Evolutionary conservation across 1,139 yeast genomes (phyloP).

Genomic region (Scheffersomyces cryptocercus): DNA sequence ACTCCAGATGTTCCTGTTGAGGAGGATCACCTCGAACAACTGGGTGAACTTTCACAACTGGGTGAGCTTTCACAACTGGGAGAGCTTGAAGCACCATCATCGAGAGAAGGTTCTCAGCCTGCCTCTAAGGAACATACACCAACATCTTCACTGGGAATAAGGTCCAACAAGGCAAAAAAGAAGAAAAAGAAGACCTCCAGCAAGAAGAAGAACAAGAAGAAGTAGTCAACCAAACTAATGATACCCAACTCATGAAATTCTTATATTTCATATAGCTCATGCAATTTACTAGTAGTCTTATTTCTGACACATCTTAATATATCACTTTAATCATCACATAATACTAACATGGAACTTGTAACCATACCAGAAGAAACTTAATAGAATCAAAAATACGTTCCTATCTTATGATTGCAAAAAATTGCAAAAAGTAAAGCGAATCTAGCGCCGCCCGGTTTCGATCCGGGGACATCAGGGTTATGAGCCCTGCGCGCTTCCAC

Average conservation of each 20-base stretch:
- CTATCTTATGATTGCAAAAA: background rate
- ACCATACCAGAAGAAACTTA: background rate
- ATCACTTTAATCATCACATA: background rate
- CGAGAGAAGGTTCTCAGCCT: constrained; percentile 3
- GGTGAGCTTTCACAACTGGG: background rate
- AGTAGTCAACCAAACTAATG: constrained; percentile 4
- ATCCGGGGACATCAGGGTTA: constrained; percentile 99
- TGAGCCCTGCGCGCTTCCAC: constrained; percentile 99
- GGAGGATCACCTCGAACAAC: background rate
- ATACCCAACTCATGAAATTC: background rate
- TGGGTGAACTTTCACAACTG: background rate
- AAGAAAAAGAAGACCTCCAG: constrained; percentile 8
- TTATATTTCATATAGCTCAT: background rate
- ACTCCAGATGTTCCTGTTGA: background rate
- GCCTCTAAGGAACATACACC: constrained; percentile 5
- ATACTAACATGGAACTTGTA: background rate
- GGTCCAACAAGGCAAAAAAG: constrained; percentile 1
- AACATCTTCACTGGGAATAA: background rate
- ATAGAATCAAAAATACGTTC: background rate
- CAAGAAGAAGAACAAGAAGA: constrained; percentile 10
- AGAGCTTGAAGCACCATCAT: background rate
- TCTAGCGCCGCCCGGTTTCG: constrained; percentile 98
- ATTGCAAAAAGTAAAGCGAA: background rate
- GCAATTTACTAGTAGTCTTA: background rate
- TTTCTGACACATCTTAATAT: background rate